Evolutionary conservation across 2,329 filamentous ascomycete genomes (phyloP).

Genomic region (Venturia aucupariae): DNA sequence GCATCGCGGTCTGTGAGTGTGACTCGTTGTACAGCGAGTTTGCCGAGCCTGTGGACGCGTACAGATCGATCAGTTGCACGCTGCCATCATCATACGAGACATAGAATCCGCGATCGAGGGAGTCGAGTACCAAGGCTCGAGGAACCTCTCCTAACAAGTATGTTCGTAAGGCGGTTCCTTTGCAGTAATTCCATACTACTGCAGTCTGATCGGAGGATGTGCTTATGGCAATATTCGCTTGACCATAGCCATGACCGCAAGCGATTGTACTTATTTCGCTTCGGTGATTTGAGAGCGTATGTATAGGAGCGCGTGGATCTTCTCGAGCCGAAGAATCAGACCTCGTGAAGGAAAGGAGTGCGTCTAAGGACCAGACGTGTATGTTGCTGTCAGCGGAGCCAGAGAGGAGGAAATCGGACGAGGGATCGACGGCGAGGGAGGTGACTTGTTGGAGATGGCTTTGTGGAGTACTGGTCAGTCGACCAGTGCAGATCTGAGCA

Average conservation of each 20-base stretch:
- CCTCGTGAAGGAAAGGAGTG: conserved; percentile 55
- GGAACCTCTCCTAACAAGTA: conserved; percentile 69
- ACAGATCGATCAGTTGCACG: conserved; percentile 73
- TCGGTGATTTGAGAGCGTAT: conserved; percentile 69
- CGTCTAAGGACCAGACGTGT: conserved; percentile 79
- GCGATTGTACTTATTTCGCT: conserved; percentile 58
- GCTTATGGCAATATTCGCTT: conserved; percentile 75
- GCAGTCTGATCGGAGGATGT: conserved; percentile 79
- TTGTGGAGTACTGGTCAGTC: conserved; percentile 65
- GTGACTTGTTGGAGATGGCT: conserved; percentile 76
- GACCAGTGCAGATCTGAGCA: conserved; percentile 59
- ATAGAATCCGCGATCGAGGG: conserved; percentile 74
- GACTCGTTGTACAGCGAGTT: conserved; percentile 16
- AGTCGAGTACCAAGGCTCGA: conserved; percentile 66
- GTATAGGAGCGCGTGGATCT: conserved; percentile 55
- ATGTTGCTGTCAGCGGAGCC: conserved; percentile 81
- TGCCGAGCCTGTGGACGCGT: conserved; percentile 32
- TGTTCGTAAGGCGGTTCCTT: conserved; percentile 67
- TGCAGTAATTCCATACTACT: conserved; percentile 86
- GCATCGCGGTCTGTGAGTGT: conserved; percentile 16
- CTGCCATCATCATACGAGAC: conserved; percentile 72
- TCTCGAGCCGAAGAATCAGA: conserved; percentile 31
- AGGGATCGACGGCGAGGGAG: conserved; percentile 60
- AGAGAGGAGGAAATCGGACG: conserved; percentile 63
- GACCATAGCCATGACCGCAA: conserved; percentile 57